phyloP scores from a whole-genome alignment of 331 rosid genomes.

The Rosa hybrid region DNA sequence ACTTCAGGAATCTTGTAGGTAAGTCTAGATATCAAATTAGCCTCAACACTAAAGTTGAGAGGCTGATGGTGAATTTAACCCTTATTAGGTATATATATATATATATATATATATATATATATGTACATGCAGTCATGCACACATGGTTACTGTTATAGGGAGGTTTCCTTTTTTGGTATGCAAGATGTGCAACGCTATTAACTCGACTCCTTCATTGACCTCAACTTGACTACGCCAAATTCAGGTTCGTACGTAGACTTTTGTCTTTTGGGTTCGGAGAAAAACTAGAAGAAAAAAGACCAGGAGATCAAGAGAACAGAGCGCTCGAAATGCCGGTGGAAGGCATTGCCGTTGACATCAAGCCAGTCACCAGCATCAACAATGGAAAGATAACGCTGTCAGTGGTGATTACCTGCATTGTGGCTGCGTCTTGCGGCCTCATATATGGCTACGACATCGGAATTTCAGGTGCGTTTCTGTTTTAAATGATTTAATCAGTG shows the following conservation, averaged over 20 bases:
- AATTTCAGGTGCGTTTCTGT: slow-evolving; percentile 51
- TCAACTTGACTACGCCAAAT: background rate
- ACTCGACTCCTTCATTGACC: slow-evolving; percentile 1
- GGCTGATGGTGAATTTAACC: no score
- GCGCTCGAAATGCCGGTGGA: slow-evolving; percentile 47
- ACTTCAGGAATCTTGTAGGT: no score
- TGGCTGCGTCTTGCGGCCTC: slow-evolving; percentile 75
- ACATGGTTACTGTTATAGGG: no score
- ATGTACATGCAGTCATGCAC: no score
- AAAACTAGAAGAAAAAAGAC: background rate
- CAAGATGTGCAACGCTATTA: background rate
- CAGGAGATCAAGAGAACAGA: background rate
- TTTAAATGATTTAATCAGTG: background rate
- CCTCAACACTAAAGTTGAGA: no score
- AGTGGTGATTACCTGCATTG: slow-evolving; percentile 63
- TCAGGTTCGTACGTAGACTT: background rate
- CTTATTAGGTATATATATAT: no score
- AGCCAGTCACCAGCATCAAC: slow-evolving; percentile 14
- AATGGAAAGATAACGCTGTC: slow-evolving; percentile 55
- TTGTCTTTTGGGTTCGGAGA: slow-evolving; percentile 21
- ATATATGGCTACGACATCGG: slow-evolving; percentile 79
- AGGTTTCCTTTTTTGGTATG: no score
- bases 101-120: no score
- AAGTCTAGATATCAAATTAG: no score
- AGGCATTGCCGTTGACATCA: slow-evolving; percentile 41